Conservation (phyloP, 2,329 filamentous ascomycete genomes). For the Macrophomina phaseolina region DNA sequence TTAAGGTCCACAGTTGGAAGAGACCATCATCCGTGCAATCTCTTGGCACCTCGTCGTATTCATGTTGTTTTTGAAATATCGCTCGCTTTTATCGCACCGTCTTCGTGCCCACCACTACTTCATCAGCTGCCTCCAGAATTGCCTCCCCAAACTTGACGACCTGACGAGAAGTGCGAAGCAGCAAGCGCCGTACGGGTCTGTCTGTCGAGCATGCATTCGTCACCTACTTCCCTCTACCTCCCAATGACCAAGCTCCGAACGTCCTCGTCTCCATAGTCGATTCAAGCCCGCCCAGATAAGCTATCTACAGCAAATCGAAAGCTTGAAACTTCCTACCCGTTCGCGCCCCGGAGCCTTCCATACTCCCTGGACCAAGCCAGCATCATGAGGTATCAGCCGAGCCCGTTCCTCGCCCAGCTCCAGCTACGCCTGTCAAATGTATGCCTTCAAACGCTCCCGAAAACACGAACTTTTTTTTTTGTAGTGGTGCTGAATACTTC, state of each 20-base stretch:
- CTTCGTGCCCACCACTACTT: background rate
- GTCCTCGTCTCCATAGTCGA: constrained; percentile 4
- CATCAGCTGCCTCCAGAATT: background rate
- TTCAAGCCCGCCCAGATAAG: constrained; percentile 14
- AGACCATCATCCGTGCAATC: background rate
- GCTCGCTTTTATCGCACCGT: background rate
- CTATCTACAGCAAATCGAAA: constrained; percentile 25
- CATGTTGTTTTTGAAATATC: background rate
- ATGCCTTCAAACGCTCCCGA: constrained; percentile 24
- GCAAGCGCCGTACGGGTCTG: background rate
- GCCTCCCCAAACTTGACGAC: background rate
- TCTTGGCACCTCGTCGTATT: background rate
- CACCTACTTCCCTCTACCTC: constrained; percentile 10
- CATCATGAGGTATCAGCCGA: constrained; percentile 20
- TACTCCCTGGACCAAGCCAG: constrained; percentile 21
- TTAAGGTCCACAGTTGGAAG: too few species aligned
- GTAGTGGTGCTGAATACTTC: constrained; percentile 7
- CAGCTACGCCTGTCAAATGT: constrained; percentile 5
- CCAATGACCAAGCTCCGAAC: constrained; percentile 3
- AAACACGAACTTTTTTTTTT: constrained; percentile 23
- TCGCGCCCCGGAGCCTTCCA: constrained; percentile 18
- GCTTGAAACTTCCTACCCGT: constrained; percentile 4
- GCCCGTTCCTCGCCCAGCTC: constrained; percentile 11
- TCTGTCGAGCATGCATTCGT: constrained; percentile 22
- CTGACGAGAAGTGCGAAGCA: background rate